Conservation (phyloP, 345 rosid species). For the Linum trigynum region DNA sequence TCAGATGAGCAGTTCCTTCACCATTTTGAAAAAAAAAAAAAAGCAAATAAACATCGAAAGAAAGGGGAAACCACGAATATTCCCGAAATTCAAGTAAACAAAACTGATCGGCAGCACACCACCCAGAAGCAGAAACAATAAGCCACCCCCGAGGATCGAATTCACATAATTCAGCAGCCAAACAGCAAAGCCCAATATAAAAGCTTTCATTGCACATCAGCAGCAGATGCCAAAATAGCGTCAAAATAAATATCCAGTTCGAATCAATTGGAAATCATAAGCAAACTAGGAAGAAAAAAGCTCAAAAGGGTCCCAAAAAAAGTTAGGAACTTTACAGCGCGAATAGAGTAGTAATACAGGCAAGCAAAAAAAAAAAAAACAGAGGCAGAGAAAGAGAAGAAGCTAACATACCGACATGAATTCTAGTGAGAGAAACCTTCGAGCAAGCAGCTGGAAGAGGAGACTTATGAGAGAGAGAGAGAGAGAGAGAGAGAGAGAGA, state of each 20-base stretch:
- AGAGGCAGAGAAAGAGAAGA: slow-evolving; percentile 1
- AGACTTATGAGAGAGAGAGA: not conserved
- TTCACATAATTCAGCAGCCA: not conserved
- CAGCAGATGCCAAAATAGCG: not conserved
- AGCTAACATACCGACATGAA: slow-evolving; percentile 58
- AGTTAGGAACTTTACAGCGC: slow-evolving; percentile 1
- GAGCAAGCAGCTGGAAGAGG: not conserved
- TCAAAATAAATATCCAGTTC: slow-evolving; percentile 4
- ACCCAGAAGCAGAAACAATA: not conserved
- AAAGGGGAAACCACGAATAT: not conserved
- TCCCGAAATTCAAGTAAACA: not conserved
- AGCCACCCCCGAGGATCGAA: not conserved
- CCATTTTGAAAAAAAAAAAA: not conserved
- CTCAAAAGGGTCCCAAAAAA: slow-evolving; percentile 7
- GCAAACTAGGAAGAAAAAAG: slow-evolving; percentile 1
- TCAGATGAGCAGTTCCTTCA: not conserved
- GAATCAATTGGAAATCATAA: slow-evolving; percentile 7
- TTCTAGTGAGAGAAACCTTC: slow-evolving; percentile 14
- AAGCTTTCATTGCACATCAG: not conserved
- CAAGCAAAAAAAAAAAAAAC: not conserved
- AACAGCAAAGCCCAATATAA: not conserved
- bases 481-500: slow-evolving; percentile 13
- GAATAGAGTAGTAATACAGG: not conserved
- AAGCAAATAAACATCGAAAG: not conserved
- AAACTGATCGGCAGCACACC: not conserved